Base-by-base conservation (phyloP, 2,329 filamentous ascomycete species). In the Arthrobotrys sphaeroides region DNA sequence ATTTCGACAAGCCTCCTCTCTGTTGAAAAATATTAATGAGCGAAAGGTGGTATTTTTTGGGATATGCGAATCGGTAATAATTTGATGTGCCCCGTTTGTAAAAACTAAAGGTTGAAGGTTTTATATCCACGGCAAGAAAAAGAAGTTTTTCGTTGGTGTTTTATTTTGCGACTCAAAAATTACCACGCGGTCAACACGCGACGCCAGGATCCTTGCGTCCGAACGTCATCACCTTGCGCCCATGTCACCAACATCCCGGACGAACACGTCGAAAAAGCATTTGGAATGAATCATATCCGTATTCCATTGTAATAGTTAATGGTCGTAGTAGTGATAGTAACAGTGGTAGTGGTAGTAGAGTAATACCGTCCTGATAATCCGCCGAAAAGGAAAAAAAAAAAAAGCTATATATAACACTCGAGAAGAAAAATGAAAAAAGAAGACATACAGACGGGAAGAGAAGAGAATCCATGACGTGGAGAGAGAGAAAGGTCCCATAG, bases 331-430 rank as follows among this genome's bases (percentile, higher is more conserved):
- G 38, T 38, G 5, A 55, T 55, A 22, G 51, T 55, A 55, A 55
- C 38, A 55, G n/a, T 51, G 33, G 18, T 53, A 53, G 47, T 55
- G 38, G 26, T 55, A 55, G 28, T 18, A n/a, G 51, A n/a, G n/a
- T n/a, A n/a, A n/a, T n/a, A n/a, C 51, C 51, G 9, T 55, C 51
- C 51, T 55, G 16, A 38, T 22, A 38, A n/a, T 22, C 51, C 51
- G 51, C 51, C 31, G 31, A n/a, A 24, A 55, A 55, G 31, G n/a
- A n/a, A n/a, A n/a, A n/a, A n/a, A n/a, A n/a, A n/a, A n/a, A n/a
- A n/a, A n/a, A 38, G 51, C 49, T 53, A 53, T 53, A 51, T 51
- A 53, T 53, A 53, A 53, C 49, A 53, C 26, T 53, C 13, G 12
- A 40, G 36, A 57, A 55, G 24, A n/a, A 33, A 47, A 67, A 28